Evolutionary conservation across 805 yeast species (phyloP).

Genomic region (Millerago galiae): DNA sequence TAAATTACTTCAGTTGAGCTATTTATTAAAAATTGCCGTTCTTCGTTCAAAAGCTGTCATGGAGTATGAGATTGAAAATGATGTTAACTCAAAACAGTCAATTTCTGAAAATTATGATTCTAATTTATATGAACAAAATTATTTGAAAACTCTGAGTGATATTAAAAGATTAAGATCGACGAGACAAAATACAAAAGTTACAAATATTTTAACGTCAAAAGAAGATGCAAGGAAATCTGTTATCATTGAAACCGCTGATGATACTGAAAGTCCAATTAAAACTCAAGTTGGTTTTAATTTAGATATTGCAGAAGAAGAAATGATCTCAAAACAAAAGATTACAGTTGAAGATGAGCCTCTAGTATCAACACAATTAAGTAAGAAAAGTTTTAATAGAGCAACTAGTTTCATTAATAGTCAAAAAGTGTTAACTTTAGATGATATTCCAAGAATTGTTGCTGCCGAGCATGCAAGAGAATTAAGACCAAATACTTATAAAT

Average conservation of each 20-base stretch:
- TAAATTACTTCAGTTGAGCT: conserved; percentile 66
- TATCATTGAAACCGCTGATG: conserved; percentile 39
- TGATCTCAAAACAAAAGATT: conserved; percentile 20
- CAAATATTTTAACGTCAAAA: conserved; percentile 39
- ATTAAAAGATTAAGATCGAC: conserved; percentile 70
- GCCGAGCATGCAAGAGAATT: conserved; percentile 94
- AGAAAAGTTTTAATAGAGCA: conserved; percentile 50
- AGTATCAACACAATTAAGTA: conserved; percentile 49
- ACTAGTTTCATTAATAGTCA: conserved; percentile 71
- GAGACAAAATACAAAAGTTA: conserved; percentile 56
- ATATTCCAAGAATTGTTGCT: conserved; percentile 94
- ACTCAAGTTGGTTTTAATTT: background rate
- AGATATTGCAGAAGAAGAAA: conserved; percentile 13
- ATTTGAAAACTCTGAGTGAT: conserved; percentile 65
- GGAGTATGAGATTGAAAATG: conserved; percentile 27
- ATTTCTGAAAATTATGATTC: conserved; percentile 12
- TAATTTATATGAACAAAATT: conserved; percentile 39
- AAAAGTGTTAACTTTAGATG: conserved; percentile 85
- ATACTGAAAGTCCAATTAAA: conserved; percentile 4
- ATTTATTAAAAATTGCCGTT: conserved; percentile 76
- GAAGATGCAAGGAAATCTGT: conserved; percentile 62
- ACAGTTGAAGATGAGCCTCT: conserved; percentile 28
- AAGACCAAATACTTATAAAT: conserved; percentile 87
- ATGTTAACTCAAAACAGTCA: conserved; percentile 2
- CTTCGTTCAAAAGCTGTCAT: conserved; percentile 64